Percentiles rank a stretch among this genome's conserved stretches.
Evolutionary conservation across 768 basidiomycete genomes (phyloP).

Genomic region (Pisolithus sp.): DNA sequence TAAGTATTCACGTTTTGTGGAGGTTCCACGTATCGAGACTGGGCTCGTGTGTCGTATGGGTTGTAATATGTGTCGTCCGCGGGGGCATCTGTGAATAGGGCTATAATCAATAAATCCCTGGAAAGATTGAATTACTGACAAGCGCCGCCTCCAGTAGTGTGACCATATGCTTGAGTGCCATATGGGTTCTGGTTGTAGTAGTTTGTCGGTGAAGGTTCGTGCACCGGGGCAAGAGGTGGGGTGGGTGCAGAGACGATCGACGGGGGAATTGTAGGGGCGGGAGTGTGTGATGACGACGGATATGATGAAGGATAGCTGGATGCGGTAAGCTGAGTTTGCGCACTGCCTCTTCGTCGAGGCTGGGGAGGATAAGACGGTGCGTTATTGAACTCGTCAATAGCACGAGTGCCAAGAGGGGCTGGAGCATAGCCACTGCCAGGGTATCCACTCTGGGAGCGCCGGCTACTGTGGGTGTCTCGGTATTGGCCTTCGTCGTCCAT

Average conservation of each 20-base stretch:
- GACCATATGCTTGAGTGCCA: conserved; percentile 40
- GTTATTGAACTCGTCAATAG: conserved; percentile 69
- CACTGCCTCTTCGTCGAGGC: conserved; percentile 36
- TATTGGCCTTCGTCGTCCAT: conserved; percentile 42
- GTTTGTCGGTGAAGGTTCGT: conserved; percentile 13
- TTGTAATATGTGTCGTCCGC: conserved; percentile 53
- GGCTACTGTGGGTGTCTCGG: conserved; percentile 26
- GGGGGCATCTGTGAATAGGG: conserved; percentile 39
- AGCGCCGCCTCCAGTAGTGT: conserved; percentile 44
- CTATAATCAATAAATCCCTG: background rate
- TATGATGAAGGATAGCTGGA: conserved; percentile 34
- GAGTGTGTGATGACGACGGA: conserved; percentile 24
- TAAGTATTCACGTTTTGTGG: conserved; percentile 35
- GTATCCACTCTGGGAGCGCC: conserved; percentile 28
- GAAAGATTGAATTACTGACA: conserved; percentile 36
- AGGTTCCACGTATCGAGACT: conserved; percentile 21
- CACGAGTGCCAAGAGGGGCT: conserved; percentile 56
- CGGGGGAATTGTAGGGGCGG: conserved; percentile 7
- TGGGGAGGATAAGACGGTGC: conserved; percentile 40
- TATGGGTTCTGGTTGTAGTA: conserved; percentile 25
- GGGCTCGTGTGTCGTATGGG: conserved; percentile 35
- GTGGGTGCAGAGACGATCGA: conserved; percentile 22
- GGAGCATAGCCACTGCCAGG: conserved; percentile 58
- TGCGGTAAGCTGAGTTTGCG: conserved; percentile 34
- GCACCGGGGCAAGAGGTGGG: conserved; percentile 10